A percentile compares a stretch with the other conserved stretches of the same genome.
Evolutionary conservation across 2,329 filamentous ascomycete species (phyloP).

Genomic region (Aspergillus tanneri): DNA sequence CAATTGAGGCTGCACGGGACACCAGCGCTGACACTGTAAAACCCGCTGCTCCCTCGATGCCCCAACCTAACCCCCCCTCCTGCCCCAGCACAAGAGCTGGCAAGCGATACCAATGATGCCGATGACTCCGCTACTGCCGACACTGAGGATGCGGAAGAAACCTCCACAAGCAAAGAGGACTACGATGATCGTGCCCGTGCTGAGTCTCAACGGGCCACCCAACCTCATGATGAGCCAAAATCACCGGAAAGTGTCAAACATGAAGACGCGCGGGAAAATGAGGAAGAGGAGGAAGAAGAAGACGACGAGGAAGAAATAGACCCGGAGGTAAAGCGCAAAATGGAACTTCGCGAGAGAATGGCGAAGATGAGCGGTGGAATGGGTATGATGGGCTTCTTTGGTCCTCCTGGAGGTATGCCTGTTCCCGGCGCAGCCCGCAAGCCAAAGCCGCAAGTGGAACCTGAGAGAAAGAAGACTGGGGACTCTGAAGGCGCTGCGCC

Average conservation of each 20-base stretch:
- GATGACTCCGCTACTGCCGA: slow-evolving; percentile 65
- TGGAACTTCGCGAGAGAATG: slow-evolving; percentile 92
- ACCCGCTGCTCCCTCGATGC: slow-evolving; percentile 35
- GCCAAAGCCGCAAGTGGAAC: slow-evolving; percentile 45
- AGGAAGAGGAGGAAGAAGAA: slow-evolving; percentile 62
- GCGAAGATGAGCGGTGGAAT: slow-evolving; percentile 98
- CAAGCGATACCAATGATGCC: slow-evolving; percentile 65
- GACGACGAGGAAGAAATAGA: slow-evolving; percentile 83
- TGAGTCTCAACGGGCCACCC: slow-evolving; percentile 15
- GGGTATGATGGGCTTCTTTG: slow-evolving; percentile 95
- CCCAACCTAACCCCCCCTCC: slow-evolving; percentile 36
- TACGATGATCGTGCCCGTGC: slow-evolving; percentile 57
- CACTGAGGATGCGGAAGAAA: slow-evolving; percentile 61
- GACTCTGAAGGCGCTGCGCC: slow-evolving; percentile 34
- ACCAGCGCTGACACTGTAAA: slow-evolving; percentile 37
- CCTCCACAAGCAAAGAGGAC: slow-evolving; percentile 71
- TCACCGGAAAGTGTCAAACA: slow-evolving; percentile 31
- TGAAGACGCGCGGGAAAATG: slow-evolving; percentile 46
- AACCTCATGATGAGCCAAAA: slow-evolving; percentile 4
- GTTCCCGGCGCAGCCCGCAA: slow-evolving; percentile 46
- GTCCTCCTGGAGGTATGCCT: slow-evolving; percentile 63
- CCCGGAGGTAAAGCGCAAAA: slow-evolving; percentile 77
- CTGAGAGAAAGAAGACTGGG: slow-evolving; percentile 34
- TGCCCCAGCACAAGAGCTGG: slow-evolving; percentile 51
- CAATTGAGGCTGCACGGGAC: slow-evolving; percentile 35